These are phyloP conservation scores for Penicillium corylophilum DNA, from an alignment of 2,329 filamentous ascomycete species.

Conservation along the genomic window DNA sequence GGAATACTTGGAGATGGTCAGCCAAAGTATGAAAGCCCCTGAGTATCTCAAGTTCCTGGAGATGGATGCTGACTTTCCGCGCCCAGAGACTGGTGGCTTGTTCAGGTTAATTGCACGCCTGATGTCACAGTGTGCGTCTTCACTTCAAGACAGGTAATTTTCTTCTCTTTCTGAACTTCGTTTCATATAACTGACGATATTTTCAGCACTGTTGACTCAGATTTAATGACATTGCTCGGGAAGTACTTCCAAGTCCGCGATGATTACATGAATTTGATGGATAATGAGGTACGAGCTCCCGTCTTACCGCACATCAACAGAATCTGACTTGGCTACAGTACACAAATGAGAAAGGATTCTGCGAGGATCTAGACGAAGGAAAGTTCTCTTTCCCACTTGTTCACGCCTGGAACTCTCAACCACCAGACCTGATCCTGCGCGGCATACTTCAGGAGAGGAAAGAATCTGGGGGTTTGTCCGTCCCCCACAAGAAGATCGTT, in stretches of 20 bases:
- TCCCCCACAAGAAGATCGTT: constrained; percentile 1
- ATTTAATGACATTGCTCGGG: constrained; percentile 20
- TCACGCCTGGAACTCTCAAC: constrained; percentile 5
- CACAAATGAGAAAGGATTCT: constrained; percentile 40
- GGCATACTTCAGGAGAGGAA: not conserved
- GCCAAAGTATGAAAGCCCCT: constrained; percentile 24
- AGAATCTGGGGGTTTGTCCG: not conserved
- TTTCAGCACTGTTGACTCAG: constrained; percentile 27
- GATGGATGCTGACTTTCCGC: not conserved
- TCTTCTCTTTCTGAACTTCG: not conserved
- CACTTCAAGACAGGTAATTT: constrained; percentile 8
- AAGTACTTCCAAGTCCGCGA: constrained; percentile 31
- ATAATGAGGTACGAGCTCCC: constrained; percentile 14
- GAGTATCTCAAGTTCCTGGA: not conserved
- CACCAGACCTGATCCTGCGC: constrained; percentile 1
- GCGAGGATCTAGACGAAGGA: constrained; percentile 45
- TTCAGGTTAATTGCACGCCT: constrained; percentile 39
- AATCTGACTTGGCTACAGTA: constrained; percentile 26
- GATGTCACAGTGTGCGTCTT: constrained; percentile 33
- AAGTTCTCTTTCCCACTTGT: constrained; percentile 41
- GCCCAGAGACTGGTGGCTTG: constrained; percentile 38
- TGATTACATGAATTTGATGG: constrained; percentile 29
- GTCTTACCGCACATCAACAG: too few relatives aligned
- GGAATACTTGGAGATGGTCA: constrained; percentile 45
- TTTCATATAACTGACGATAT: not conserved